Percentiles rank a stretch among this genome's conserved stretches.
These are phyloP conservation scores for Hanseniaspora occidentalis DNA, from an alignment of 805 yeast genomes.

Conservation along the genomic window DNA sequence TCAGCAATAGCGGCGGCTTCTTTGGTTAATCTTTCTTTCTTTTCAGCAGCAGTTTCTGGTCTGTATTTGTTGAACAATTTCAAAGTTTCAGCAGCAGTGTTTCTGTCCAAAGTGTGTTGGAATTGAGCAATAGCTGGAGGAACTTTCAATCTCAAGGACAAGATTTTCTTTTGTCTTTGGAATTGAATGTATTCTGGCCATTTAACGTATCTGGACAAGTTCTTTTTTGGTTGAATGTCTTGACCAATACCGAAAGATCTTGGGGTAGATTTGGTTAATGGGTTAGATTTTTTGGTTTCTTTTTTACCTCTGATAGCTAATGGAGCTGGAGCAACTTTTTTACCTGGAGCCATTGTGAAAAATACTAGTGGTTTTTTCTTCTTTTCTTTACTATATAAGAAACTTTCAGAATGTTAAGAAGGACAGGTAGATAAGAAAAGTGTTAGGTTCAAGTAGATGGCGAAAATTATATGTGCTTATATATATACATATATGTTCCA, in stretches of 20 bases:
- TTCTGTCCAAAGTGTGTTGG: slow-evolving; percentile 93
- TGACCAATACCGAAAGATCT: slow-evolving; percentile 96
- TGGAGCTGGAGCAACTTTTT: slow-evolving; percentile 98
- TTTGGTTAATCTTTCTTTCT: slow-evolving; percentile 97
- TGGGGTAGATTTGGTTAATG: slow-evolving; percentile 81
- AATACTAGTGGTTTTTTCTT: neutral
- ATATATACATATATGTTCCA: too few relatives aligned
- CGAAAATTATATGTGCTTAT: too few relatives aligned
- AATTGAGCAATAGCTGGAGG: slow-evolving; percentile 98
- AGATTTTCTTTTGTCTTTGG: slow-evolving; percentile 97
- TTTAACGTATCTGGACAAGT: slow-evolving; percentile 93
- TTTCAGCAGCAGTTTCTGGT: slow-evolving; percentile 95
- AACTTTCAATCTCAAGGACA: slow-evolving; percentile 92
- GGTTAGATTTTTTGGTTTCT: slow-evolving; percentile 56
- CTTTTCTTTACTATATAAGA: too few relatives aligned
- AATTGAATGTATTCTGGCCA: slow-evolving; percentile 99
- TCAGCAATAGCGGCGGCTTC: slow-evolving; percentile 99
- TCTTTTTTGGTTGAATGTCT: slow-evolving; percentile 86
- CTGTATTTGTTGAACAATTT: slow-evolving; percentile 98
- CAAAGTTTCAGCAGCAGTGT: slow-evolving; percentile 95
- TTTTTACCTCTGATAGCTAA: slow-evolving; percentile 61
- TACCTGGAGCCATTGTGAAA: slow-evolving; percentile 37
- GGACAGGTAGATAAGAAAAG: neutral
- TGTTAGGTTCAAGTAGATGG: too few relatives aligned
- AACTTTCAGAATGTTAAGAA: too few relatives aligned